A percentile compares a stretch with the other conserved stretches of the same genome.
These are phyloP conservation scores for Rhizophagus clarus DNA, from an alignment of 192 early-diverging fungal species.

Conservation along the genomic window DNA sequence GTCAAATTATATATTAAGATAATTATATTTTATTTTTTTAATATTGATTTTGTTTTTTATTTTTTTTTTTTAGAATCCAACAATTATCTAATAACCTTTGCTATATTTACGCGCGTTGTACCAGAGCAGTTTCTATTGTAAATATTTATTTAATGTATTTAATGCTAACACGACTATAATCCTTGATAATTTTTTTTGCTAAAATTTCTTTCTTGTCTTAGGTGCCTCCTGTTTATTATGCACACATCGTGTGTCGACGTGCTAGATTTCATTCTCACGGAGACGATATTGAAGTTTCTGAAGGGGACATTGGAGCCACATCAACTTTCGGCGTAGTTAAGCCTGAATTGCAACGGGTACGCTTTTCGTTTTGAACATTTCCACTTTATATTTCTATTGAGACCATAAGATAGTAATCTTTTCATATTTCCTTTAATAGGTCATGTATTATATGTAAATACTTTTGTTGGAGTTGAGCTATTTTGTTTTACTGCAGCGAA, in stretches of 20 bases:
- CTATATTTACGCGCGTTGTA: constrained; percentile 87
- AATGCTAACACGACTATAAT: not conserved
- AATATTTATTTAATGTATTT: not conserved
- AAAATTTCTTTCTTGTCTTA: not conserved
- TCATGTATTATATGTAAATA: no score
- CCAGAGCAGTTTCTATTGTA: constrained; percentile 78
- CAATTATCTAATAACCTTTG: constrained; percentile 87
- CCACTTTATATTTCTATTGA: no score
- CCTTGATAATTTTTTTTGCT: not conserved
- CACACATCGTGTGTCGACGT: constrained; percentile 84
- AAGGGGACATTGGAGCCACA: not conserved
- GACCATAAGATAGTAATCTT: no score
- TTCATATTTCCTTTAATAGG: no score
- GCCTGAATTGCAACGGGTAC: constrained; percentile 39
- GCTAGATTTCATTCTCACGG: constrained; percentile 80
- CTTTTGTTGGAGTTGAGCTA: no score
- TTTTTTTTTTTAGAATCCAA: constrained; percentile 55
- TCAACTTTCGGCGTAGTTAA: constrained; percentile 37
- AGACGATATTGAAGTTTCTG: constrained; percentile 48
- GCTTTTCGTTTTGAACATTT: not conserved
- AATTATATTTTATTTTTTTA: not conserved
- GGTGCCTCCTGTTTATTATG: constrained; percentile 90
- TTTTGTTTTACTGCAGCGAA: no score
- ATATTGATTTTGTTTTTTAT: not conserved
- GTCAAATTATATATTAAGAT: not conserved